Evolutionary conservation across 345 rosid species (phyloP).

Genomic region (Ailanthus altissimus): DNA sequence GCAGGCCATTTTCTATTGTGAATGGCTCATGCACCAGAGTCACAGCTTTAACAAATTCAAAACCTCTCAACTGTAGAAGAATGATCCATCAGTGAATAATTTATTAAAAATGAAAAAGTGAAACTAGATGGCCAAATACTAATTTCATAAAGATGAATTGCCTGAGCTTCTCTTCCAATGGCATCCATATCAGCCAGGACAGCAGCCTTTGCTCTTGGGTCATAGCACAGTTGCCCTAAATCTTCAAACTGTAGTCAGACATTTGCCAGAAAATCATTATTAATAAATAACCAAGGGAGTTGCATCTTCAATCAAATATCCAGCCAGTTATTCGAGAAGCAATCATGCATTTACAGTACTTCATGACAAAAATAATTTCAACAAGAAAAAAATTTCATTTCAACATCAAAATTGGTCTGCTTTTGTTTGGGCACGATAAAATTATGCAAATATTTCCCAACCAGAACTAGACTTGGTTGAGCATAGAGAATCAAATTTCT

Average conservation of each 20-base stretch:
- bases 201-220: conserved; percentile 72
- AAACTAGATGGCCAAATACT: neutral
- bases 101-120: neutral
- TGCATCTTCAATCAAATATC: no score
- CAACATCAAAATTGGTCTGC: conserved; percentile 5
- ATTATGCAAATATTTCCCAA: neutral
- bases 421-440: neutral
- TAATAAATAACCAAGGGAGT: no score
- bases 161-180: conserved; percentile 90
- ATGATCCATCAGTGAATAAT: conserved; percentile 1
- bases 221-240: conserved; percentile 64
- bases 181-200: conserved; percentile 83
- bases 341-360: neutral
- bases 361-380: neutral
- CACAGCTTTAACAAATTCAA: conserved; percentile 90
- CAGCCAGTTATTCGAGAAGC: neutral
- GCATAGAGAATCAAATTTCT: neutral
- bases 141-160: conserved; percentile 22
- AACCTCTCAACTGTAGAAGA: conserved; percentile 72
- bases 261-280: conserved; percentile 11
- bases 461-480: neutral
- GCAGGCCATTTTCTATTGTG: conserved; percentile 77
- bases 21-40: conserved; percentile 84
- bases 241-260: conserved; percentile 49
- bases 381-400: neutral